A percentile compares a stretch with the other conserved stretches of the same genome.
Conservation (phyloP, 345 rosid species). For the Streptanthus diversifolius region DNA sequence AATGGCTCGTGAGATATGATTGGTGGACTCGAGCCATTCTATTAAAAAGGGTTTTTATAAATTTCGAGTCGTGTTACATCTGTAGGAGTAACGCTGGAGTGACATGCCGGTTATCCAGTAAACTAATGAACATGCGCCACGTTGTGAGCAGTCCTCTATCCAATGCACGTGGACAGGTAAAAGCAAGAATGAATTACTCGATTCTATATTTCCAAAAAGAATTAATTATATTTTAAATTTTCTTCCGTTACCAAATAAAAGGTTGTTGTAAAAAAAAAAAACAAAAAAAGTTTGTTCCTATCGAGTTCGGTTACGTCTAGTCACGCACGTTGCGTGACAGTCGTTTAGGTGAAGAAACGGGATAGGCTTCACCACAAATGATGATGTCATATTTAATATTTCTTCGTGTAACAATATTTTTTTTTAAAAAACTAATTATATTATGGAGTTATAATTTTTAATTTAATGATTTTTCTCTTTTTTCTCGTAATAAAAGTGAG, state of each 20-base stretch:
- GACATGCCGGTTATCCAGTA: constrained; percentile 12
- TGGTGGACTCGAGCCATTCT: constrained; percentile 32
- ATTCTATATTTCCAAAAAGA: not conserved
- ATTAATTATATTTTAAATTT: not conserved
- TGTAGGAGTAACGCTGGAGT: not conserved
- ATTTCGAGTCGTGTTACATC: not conserved
- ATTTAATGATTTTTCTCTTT: not conserved
- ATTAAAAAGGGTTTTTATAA: not conserved
- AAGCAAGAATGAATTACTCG: constrained; percentile 26
- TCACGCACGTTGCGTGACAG: constrained; percentile 38
- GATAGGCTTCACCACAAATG: constrained; percentile 13
- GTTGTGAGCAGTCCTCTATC: constrained; percentile 15
- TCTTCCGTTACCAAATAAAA: too few relatives aligned
- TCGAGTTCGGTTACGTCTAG: constrained; percentile 31
- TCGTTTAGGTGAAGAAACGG: constrained; percentile 32
- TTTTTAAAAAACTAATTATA: not conserved
- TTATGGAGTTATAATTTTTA: not conserved
- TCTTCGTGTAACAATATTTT: not conserved
- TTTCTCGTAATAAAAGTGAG: not conserved
- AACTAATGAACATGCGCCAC: constrained; percentile 24
- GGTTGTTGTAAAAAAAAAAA: too few relatives aligned
- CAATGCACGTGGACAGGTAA: constrained; percentile 37
- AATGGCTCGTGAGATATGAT: constrained; percentile 18
- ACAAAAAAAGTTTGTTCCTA: constrained; percentile 22
- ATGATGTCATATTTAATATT: constrained; percentile 6